Base-by-base conservation (phyloP, 2,329 filamentous ascomycete genomes). In the Paracoccidioides brasiliensis region DNA sequence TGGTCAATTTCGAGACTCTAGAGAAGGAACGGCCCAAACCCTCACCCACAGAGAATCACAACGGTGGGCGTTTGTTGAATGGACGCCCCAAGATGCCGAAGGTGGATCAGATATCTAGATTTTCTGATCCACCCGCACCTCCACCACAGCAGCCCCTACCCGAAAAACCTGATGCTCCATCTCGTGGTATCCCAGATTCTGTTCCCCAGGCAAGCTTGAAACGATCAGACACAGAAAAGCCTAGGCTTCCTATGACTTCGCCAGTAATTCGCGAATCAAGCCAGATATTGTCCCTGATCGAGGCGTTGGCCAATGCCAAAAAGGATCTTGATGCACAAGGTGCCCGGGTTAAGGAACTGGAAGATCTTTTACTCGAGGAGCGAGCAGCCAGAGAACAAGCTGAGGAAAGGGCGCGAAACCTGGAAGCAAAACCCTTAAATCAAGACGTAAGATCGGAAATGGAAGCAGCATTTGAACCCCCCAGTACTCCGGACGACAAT, bases 91-190 rank as follows among this genome's bases (percentile, higher is more conserved):
- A 75, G 60, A 69, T 73, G 56, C 71, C 76, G 49, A 85, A 88
- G 61, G 73, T 82, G 22, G 90, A 95, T 65, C 76, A 84, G 43
- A 91, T 93, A 64, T 81, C 87, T 4, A 81, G 90, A 53, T 97
- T 96, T 68, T 93, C 88, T 1, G 90, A 96, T 56, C 91, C 91
- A 52, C 91, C 91, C 3, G 91, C 90, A 28, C 91, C 91, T 6
- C 91, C 91, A 32, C 91, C 91, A 33, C 90, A 95, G 63, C 90
- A 95, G 63, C 91, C 91, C 12, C 76, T 97, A 5, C 91, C 91
- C 0, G 90, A 96, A 67, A 96, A 96, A 69, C 91, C 91, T 0
- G 89, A 95, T 69, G 81, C 79, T 14, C 63, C 63, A 32, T 64
- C 66, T 14, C 69, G 76, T 70, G 71, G 74, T 37, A 71, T 71